Base-by-base conservation (phyloP, 1,284 basidiomycete species). In the Inonotus hispidus region DNA sequence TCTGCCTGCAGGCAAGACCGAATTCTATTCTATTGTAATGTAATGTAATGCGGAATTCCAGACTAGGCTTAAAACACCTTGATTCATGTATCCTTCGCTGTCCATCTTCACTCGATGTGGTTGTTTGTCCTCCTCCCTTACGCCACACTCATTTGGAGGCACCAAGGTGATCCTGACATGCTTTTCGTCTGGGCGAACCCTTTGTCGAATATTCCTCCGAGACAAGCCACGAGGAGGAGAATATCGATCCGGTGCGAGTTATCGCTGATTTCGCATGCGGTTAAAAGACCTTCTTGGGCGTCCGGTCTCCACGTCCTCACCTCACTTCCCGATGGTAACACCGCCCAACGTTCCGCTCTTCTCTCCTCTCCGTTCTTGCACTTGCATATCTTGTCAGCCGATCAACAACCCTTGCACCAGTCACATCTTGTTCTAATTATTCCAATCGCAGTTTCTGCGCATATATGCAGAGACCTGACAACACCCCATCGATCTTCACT, bases 1-100 rank as follows among this genome's bases (percentile, higher is more conserved):
- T 64, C 68, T 71, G 73, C 73, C 73, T 74, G 72, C 72, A 74
- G 73, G 73, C 73, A 72, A 52, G n/a, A 11, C 19, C 16, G n/a
- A 25, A 23, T 57, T 56, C 60, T 2, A 39, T 54, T 7, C 53
- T 29, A 27, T 52, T 23, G 8, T 3, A 4, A 32, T 32, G n/a
- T 32, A 32, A 4, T 32, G 27, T 46, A 39, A 39, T 35, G 41
- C 35, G 32, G 57, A 37, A 16, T 58, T 47, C 56, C 56, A 46
- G 25, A 53, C 49, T 52, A 29, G 58, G 27, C 23, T 50, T 23
- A 45, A 25, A 41, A 14, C 29, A 32, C 32, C 46, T 25, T 29
- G 35, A n/a, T 43, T 32, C 55, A 60, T 27, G 52, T 55, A 32
- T 60, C 59, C 58, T 60, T 53, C 38, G 52, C 52, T 60, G 58